Percentiles rank a stretch among this genome's conserved stretches.
Conservation (phyloP, 257 asterid genomes). For the Ballota nigra region DNA sequence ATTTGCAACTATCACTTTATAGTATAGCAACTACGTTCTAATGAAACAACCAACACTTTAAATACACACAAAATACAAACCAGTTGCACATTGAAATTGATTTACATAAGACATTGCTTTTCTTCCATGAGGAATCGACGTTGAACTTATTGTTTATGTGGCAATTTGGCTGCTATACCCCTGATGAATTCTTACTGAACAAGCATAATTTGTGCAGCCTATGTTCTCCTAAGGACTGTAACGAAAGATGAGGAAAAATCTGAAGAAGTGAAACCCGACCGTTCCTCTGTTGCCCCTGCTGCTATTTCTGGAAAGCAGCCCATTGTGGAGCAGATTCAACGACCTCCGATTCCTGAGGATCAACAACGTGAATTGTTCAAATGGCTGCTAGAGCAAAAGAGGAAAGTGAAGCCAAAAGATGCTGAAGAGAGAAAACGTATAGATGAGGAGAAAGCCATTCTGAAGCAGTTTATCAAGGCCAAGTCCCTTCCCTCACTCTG, state of each 20-base stretch:
- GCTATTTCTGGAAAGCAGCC: conserved; percentile 33
- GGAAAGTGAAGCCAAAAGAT: conserved; percentile 66
- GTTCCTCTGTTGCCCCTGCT: conserved; percentile 30
- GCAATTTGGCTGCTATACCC: background rate
- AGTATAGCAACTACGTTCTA: too few relatives aligned
- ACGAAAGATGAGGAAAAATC: conserved; percentile 34
- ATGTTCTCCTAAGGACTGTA: conserved; percentile 55
- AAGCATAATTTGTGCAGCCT: conserved; percentile 41
- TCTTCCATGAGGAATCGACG: background rate
- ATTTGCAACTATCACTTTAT: too few relatives aligned
- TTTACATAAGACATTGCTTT: too few relatives aligned
- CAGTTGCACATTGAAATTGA: too few relatives aligned
- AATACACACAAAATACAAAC: too few relatives aligned
- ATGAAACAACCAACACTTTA: too few relatives aligned
- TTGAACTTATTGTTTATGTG: background rate
- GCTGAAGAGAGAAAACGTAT: conserved; percentile 67
- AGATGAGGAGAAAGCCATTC: conserved; percentile 88
- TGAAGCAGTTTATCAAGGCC: conserved; percentile 74
- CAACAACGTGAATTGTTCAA: conserved; percentile 72
- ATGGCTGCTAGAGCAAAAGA: conserved; percentile 88
- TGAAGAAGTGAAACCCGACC: conserved; percentile 33
- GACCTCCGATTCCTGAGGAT: conserved; percentile 59
- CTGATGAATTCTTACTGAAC: background rate
- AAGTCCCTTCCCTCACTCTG: conserved; percentile 49
- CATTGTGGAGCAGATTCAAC: conserved; percentile 34